phyloP scores from a whole-genome alignment of 768 basidiomycete species.

The Postia placenta region DNA sequence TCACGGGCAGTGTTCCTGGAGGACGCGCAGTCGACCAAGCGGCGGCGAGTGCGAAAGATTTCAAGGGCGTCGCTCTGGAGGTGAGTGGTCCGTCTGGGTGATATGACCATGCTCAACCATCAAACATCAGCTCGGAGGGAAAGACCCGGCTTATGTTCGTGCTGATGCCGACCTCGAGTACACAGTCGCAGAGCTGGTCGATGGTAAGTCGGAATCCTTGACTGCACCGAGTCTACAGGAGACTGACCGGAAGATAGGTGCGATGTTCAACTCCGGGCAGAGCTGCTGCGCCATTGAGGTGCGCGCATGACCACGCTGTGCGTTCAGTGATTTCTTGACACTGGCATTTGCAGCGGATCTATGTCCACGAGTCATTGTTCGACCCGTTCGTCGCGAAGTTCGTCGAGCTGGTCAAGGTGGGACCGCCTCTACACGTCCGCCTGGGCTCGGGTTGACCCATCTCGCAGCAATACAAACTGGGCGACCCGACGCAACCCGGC shows the following conservation, averaged over 20 bases:
- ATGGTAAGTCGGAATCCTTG: conserved; percentile 61
- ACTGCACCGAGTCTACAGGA: neutral
- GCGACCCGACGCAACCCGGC: conserved; percentile 69
- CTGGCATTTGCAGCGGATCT: conserved; percentile 76
- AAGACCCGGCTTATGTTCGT: conserved; percentile 95
- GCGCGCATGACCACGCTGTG: conserved; percentile 6
- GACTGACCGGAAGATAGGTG: conserved; percentile 40
- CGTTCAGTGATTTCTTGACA: neutral
- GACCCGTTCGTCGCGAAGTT: conserved; percentile 73
- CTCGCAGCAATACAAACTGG: conserved; percentile 70
- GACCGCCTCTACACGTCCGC: neutral
- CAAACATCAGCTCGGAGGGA: conserved; percentile 82
- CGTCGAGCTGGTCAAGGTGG: conserved; percentile 64
- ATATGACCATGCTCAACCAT: neutral
- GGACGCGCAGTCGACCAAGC: conserved; percentile 71
- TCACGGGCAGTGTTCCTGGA: conserved; percentile 84
- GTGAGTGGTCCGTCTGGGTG: conserved; percentile 27
- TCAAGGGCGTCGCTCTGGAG: conserved; percentile 87
- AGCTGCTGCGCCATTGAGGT: conserved; percentile 94
- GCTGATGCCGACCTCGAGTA: conserved; percentile 81
- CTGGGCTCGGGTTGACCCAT: neutral
- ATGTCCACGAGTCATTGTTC: conserved; percentile 83
- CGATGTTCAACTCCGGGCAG: conserved; percentile 97
- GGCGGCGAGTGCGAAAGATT: conserved; percentile 57
- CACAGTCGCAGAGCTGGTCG: conserved; percentile 81